A percentile compares a stretch with the other conserved stretches of the same genome.
Conservation (phyloP, 1,284 basidiomycete species). For the Xerocomus amazonicus region DNA sequence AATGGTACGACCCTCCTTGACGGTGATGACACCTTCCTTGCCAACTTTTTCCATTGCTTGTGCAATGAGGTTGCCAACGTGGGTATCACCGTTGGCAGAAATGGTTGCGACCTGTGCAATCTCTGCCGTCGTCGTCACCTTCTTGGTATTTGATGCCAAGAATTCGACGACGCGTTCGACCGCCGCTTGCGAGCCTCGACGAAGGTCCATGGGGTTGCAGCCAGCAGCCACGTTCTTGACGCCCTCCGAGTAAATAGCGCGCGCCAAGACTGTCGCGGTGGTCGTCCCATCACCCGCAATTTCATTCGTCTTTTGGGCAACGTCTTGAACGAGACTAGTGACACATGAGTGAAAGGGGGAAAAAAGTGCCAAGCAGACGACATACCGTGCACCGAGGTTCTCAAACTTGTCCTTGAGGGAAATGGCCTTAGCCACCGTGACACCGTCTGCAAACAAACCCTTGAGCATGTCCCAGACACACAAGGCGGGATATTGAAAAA, state of each 20-base stretch:
- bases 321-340: slow-evolving; percentile 86
- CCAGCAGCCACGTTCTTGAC: slow-evolving; percentile 99
- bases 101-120: slow-evolving; percentile 99
- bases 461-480: neutral
- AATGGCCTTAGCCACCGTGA: slow-evolving; percentile 96
- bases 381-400: slow-evolving; percentile 95
- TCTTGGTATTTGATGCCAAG: slow-evolving; percentile 87
- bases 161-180: slow-evolving; percentile 95
- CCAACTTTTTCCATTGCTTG: slow-evolving; percentile 99
- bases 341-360: neutral
- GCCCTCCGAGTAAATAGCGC: slow-evolving; percentile 97
- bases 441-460: slow-evolving; percentile 65
- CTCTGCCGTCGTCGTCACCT: slow-evolving; percentile 95
- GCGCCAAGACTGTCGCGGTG: slow-evolving; percentile 94
- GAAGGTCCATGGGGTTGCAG: slow-evolving; percentile 99
- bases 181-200: slow-evolving; percentile 92
- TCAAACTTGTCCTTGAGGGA: slow-evolving; percentile 97
- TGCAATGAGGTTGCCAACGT: slow-evolving; percentile 96
- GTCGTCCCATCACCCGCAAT: slow-evolving; percentile 98
- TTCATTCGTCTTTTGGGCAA: slow-evolving; percentile 96
- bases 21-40: slow-evolving; percentile 99
- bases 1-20: slow-evolving; percentile 97
- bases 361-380: slow-evolving; percentile 4
- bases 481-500: neutral
- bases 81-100: slow-evolving; percentile 94